A percentile compares a stretch with the other conserved stretches of the same genome.
Evolutionary conservation across 202 grass and related monocot genomes (phyloP).

Genomic region (Zoysia matrella): DNA sequence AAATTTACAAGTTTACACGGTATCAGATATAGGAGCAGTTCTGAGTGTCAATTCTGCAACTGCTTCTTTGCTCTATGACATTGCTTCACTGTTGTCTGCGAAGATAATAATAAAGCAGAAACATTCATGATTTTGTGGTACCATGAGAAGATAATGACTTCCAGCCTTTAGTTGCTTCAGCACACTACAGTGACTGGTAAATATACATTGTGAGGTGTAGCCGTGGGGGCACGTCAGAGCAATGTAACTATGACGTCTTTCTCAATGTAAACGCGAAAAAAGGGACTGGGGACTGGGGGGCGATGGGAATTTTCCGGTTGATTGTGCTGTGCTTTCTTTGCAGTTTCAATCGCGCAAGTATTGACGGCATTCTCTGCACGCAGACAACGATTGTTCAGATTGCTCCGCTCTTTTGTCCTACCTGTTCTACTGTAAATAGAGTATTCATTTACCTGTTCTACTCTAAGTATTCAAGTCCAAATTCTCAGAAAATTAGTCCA

Average conservation of each 20-base stretch:
- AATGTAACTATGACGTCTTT: neutral
- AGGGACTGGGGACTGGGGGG: neutral
- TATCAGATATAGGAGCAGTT: too few relatives aligned
- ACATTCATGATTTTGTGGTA: neutral
- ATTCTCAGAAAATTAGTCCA: too few relatives aligned
- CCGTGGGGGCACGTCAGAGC: neutral
- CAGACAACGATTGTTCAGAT: neutral
- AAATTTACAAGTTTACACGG: neutral
- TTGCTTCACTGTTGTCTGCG: neutral
- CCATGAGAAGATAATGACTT: neutral
- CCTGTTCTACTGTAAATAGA: neutral
- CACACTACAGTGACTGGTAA: neutral
- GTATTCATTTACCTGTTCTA: too few relatives aligned
- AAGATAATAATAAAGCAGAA: neutral
- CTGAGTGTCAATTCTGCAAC: neutral
- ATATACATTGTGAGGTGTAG: neutral
- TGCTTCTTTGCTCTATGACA: neutral
- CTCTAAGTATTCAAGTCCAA: too few relatives aligned
- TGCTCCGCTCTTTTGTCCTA: neutral
- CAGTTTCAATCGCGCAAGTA: neutral
- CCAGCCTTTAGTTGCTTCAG: neutral
- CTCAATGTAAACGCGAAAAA: slow-evolving; percentile 8
- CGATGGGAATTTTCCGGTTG: neutral
- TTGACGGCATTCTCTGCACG: neutral
- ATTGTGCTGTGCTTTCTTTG: neutral